Conservation (phyloP, 345 rosid species). For the Rhodamnia argentea region DNA sequence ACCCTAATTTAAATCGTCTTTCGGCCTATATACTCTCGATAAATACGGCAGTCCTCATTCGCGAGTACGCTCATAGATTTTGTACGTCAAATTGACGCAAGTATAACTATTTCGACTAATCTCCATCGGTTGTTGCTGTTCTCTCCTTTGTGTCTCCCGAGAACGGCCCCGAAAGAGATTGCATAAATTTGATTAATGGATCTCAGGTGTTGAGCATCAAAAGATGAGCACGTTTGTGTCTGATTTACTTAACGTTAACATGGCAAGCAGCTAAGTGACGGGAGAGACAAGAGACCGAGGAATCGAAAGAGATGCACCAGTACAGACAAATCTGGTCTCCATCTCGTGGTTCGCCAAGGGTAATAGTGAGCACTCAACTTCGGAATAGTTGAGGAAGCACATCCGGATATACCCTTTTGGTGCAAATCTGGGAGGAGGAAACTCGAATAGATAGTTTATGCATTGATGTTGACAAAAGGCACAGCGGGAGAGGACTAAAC, state of each 20-base stretch:
- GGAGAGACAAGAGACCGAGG: not conserved
- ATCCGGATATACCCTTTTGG: not conserved
- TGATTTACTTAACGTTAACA: not conserved
- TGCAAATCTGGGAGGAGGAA: not conserved
- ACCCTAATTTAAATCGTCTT: too few species aligned
- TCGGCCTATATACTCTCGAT: too few species aligned
- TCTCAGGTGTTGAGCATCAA: not conserved
- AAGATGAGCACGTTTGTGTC: not conserved
- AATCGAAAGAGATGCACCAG: not conserved
- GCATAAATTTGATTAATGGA: not conserved
- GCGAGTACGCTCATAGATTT: too few species aligned
- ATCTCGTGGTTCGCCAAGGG: not conserved
- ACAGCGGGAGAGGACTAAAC: not conserved
- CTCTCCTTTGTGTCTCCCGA: not conserved
- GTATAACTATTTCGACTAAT: not conserved
- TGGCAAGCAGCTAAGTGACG: not conserved
- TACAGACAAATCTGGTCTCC: not conserved
- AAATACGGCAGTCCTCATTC: not conserved
- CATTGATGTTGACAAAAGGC: not conserved
- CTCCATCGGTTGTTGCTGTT: not conserved
- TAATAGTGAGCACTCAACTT: not conserved
- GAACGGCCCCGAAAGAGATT: not conserved
- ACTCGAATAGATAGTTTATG: not conserved
- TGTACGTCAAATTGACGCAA: not conserved
- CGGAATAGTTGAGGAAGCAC: not conserved